These are phyloP conservation scores for Piper betle DNA, from an alignment of 164 flowering plant genomes.

Conservation along the genomic window DNA sequence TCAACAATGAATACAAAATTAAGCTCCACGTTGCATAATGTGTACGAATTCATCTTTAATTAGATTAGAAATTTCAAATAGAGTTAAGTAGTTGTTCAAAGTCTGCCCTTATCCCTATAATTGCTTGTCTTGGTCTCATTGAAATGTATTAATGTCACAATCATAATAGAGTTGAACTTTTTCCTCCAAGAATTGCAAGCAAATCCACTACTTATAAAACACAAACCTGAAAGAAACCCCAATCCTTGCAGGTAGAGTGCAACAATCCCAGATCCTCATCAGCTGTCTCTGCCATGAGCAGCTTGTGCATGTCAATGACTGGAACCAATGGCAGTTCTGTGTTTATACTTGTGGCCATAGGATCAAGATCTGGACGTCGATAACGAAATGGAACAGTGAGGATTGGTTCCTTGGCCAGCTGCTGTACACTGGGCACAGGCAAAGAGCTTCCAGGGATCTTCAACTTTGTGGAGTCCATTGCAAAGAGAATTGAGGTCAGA, in stretches of 20 bases:
- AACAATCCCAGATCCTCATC: constrained; percentile 19
- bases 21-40: too few relatives aligned
- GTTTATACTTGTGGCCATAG: neutral
- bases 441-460: constrained; percentile 29
- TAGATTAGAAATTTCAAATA: too few relatives aligned
- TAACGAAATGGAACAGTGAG: constrained; percentile 26
- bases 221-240: constrained; percentile 35
- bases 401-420: constrained; percentile 21
- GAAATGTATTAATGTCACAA: too few relatives aligned
- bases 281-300: constrained; percentile 8
- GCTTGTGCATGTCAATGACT: constrained; percentile 21
- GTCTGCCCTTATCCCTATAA: too few relatives aligned
- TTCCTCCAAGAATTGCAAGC: too few relatives aligned
- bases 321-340: constrained; percentile 12
- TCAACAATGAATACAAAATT: neutral
- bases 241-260: constrained; percentile 29
- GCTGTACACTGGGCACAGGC: constrained; percentile 36
- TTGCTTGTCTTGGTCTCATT: too few relatives aligned
- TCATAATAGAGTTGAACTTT: too few relatives aligned
- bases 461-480: constrained; percentile 3
- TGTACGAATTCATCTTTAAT: too few relatives aligned
- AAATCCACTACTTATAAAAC: too few relatives aligned
- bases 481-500: too few relatives aligned
- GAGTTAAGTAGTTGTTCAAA: too few relatives aligned
- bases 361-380: constrained; percentile 13